Evolutionary conservation across 2,329 filamentous ascomycete species (phyloP).

Genomic region (Cercospora sojina): DNA sequence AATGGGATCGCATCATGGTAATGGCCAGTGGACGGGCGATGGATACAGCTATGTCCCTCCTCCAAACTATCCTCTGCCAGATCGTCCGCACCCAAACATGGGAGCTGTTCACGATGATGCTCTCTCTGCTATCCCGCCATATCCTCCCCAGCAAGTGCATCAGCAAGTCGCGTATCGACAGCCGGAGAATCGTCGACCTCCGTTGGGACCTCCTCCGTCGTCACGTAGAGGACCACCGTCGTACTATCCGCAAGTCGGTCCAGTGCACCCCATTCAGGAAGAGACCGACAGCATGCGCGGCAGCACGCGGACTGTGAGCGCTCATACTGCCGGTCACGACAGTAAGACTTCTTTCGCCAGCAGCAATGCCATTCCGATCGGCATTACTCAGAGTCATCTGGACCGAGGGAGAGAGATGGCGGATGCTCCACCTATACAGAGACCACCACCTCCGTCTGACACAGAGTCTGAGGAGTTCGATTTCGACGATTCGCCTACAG

Average conservation of each 20-base stretch:
- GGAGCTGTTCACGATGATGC: background rate
- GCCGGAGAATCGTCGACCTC: constrained; percentile 40
- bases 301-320: constrained; percentile 29
- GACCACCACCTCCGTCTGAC: constrained; percentile 17
- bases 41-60: constrained; percentile 31
- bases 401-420: constrained; percentile 27
- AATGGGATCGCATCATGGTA: constrained; percentile 31
- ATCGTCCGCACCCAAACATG: constrained; percentile 19
- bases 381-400: constrained; percentile 43
- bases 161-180: constrained; percentile 34
- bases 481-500: constrained; percentile 15
- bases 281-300: constrained; percentile 45
- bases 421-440: constrained; percentile 4
- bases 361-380: constrained; percentile 50
- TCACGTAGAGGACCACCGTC: constrained; percentile 49
- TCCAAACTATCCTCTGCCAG: constrained; percentile 23
- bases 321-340: constrained; percentile 28
- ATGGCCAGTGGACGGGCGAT: constrained; percentile 35
- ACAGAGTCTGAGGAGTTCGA: constrained; percentile 18
- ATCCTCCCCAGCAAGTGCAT: constrained; percentile 23
- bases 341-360: constrained; percentile 48
- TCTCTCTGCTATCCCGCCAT: constrained; percentile 19
- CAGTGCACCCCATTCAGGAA: constrained; percentile 51
- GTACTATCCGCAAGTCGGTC: constrained; percentile 50
- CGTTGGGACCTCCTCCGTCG: constrained; percentile 51